Evolutionary conservation across 176 grass and related monocot genomes (phyloP), one percentile per base, ranked within the genome.

Genomic region (Metroxylon sagu): DNA sequence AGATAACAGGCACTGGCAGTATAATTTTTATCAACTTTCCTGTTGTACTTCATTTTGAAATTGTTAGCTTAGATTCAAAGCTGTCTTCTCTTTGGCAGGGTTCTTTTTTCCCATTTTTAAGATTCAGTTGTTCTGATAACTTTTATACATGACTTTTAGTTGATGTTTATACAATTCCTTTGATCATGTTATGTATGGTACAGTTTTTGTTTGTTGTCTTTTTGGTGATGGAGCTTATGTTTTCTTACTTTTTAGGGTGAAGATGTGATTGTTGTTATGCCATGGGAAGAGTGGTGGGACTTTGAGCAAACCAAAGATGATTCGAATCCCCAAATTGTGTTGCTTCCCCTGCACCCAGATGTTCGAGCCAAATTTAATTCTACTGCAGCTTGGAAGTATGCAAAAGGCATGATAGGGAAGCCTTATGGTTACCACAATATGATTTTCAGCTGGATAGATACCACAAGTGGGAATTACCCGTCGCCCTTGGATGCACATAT

Each of bases 371-470:
- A 97, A 73, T 97, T 97, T 67, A 97, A 97, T 51, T 85, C 82
- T 59, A 91, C 87, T 26, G 93, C 93, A 14, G 93, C 93, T 59
- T 97, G 93, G 93, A 83, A 69, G 65, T 97, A 87, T 82, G 93
- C 87, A 49, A 85, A 83, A 67, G 85, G 62, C 68, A 97, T 97
- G 93, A 30, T 68, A 27, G 81, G 87, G 48, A 85, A 73, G 16
- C 87, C 87, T 71, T 97, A 97, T 16, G 93, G 93, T 1, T 97
- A 97, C 51, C 93, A 97, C 64, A 97, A 97, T 69, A 74, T 97
- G 87, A 97, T 97, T 55, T 97, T 97, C 64, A 97, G 93, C 73
- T 97, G 93, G 93, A 97, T 97, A 3, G 93, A 97, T 80, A 97
- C 93, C 50, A 66, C 85, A 62, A 98, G 66, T 60, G 61, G 77